phyloP scores from a whole-genome alignment of 2,329 filamentous ascomycete genomes.

The Cadophora gregata region DNA sequence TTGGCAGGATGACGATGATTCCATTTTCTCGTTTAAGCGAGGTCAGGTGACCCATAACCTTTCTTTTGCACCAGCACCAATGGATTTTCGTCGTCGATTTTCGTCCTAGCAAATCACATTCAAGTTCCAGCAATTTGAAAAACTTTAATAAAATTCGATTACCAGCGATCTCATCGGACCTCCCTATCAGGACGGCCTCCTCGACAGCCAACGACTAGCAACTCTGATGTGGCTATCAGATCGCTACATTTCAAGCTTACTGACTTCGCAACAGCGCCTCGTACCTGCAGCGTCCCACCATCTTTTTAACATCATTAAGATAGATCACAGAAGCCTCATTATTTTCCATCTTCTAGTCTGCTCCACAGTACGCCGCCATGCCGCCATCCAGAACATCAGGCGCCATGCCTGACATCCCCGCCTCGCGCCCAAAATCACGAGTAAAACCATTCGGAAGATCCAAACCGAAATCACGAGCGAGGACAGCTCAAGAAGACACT shows the following conservation, averaged over 20 bases:
- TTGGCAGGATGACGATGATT: not conserved
- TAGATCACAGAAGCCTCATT: not conserved
- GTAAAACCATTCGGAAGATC: not conserved
- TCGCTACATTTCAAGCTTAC: not conserved
- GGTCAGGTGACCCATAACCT: not conserved
- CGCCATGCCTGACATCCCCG: not conserved
- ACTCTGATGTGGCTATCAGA: not conserved
- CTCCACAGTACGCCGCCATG: not conserved
- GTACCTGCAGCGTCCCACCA: not conserved
- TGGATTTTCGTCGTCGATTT: not conserved
- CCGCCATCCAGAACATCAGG: not conserved
- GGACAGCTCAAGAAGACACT: not conserved
- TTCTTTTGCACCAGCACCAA: not conserved
- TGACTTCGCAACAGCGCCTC: not conserved
- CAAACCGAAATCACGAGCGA: constrained; percentile 4
- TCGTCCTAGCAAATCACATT: not conserved
- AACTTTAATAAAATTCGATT: not conserved
- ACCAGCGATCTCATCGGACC: too few relatives aligned
- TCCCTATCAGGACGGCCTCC: too few relatives aligned
- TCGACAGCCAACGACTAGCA: not conserved
- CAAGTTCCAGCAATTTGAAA: too few relatives aligned
- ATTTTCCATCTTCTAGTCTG: not conserved
- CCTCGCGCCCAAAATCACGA: not conserved
- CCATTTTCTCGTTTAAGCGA: not conserved
- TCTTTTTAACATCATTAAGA: too few relatives aligned